Evolutionary conservation across 192 early-diverging fungal genomes (phyloP).

Genomic region (Podila verticillata): DNA sequence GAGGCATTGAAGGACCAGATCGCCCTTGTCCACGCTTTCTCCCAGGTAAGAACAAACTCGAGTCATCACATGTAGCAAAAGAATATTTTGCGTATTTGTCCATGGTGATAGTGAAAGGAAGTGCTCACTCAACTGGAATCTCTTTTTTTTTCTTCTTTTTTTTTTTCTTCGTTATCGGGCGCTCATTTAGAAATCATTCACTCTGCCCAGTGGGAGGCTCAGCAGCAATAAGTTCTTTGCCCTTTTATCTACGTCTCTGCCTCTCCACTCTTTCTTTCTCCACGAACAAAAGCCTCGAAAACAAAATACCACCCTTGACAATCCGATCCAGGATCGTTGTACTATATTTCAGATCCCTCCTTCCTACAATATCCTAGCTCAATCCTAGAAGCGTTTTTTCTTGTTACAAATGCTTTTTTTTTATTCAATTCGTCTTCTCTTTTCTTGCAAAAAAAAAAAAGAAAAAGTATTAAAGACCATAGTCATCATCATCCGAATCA

Average conservation of each 20-base stretch:
- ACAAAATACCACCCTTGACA: too few species aligned
- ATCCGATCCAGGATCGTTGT: too few species aligned
- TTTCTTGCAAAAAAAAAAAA: too few species aligned
- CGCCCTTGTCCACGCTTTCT: slow-evolving; percentile 84
- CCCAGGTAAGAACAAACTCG: slow-evolving; percentile 64
- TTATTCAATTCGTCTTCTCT: too few species aligned
- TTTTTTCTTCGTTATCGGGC: neutral
- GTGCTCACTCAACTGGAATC: neutral
- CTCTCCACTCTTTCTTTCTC: too few species aligned
- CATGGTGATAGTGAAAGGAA: neutral
- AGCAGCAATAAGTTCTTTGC: slow-evolving; percentile 12
- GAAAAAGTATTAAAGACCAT: slow-evolving; percentile 51
- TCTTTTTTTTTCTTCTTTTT: slow-evolving; percentile 2
- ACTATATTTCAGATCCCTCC: too few species aligned
- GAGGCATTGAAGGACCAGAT: slow-evolving; percentile 83
- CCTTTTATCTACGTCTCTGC: neutral
- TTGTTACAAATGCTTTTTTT: too few species aligned
- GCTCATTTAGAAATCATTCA: slow-evolving; percentile 68
- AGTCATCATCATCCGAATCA: slow-evolving; percentile 68
- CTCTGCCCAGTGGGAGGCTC: slow-evolving; percentile 67
- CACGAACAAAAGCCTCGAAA: too few species aligned
- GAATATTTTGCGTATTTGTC: neutral
- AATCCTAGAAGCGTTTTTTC: too few species aligned
- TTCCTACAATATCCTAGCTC: too few species aligned
- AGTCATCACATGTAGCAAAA: too few species aligned